Evolutionary conservation across 257 asterid genomes (phyloP).

Genomic region (Nicotiana tabacum): DNA sequence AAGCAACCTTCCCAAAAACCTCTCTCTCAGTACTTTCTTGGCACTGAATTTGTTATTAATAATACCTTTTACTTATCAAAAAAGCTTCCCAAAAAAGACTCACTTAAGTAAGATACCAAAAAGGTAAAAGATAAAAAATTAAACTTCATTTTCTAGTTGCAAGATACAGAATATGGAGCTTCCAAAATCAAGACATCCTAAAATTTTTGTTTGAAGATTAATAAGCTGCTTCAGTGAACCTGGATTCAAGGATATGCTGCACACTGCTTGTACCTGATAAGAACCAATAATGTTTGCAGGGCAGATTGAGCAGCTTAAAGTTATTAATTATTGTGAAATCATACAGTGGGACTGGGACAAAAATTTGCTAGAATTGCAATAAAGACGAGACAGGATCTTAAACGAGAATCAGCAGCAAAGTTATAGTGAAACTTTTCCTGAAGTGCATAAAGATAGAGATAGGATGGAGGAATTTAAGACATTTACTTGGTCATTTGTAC

Average conservation of each 20-base stretch:
- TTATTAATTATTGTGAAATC: neutral
- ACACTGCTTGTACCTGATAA: neutral
- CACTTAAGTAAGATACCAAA: neutral
- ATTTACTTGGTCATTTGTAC: slow-evolving; percentile 2
- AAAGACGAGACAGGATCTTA: neutral
- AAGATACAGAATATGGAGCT: neutral
- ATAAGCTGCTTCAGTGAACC: neutral
- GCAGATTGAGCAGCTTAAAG: neutral
- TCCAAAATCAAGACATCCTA: neutral
- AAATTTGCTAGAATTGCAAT: neutral
- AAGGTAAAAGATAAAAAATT: neutral
- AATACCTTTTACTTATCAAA: no score
- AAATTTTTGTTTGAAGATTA: neutral
- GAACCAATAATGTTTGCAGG: neutral
- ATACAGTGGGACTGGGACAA: neutral
- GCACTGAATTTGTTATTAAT: no score
- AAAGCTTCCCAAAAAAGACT: neutral
- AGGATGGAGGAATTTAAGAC: slow-evolving; percentile 4
- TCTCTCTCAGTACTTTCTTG: no score
- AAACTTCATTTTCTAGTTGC: neutral
- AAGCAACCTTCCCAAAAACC: neutral
- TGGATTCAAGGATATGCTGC: neutral
- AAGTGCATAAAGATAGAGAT: neutral
- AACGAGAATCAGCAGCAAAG: neutral
- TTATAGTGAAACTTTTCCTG: neutral